Evolutionary conservation across 2,329 filamentous ascomycete species (phyloP).

Genomic region (Xylaria sp.): DNA sequence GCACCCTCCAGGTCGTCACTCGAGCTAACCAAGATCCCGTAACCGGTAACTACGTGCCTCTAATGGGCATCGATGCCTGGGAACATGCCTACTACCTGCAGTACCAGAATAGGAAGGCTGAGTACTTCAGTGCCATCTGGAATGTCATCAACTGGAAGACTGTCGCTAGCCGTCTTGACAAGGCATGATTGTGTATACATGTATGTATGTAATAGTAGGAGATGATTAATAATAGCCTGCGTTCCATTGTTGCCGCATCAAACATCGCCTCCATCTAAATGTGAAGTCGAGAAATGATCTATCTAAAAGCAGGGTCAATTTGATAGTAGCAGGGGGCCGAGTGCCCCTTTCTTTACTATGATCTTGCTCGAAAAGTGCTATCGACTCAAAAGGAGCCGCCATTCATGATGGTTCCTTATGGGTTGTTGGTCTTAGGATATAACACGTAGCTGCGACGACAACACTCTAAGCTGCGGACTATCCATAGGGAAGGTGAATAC

Average conservation of each 20-base stretch:
- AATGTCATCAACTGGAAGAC: slow-evolving; percentile 78
- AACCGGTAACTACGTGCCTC: slow-evolving; percentile 58
- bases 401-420: too few species aligned
- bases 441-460: too few species aligned
- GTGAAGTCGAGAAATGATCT: background rate
- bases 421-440: too few species aligned
- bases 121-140: slow-evolving; percentile 84
- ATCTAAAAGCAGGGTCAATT: background rate
- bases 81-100: slow-evolving; percentile 70
- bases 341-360: too few species aligned
- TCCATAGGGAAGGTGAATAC: too few species aligned
- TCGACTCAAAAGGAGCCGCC: too few species aligned
- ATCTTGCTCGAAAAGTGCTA: too few species aligned
- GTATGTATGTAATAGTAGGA: background rate
- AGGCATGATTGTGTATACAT: slow-evolving; percentile 39
- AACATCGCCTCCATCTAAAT: background rate
- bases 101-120: slow-evolving; percentile 84
- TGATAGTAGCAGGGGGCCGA: background rate
- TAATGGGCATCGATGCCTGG: slow-evolving; percentile 75
- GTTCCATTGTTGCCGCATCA: background rate
- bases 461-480: too few species aligned
- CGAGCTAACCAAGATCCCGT: slow-evolving; percentile 74
- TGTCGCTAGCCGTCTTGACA: slow-evolving; percentile 48
- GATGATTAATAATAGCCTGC: slow-evolving; percentile 5
- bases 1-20: slow-evolving; percentile 67